Base-by-base conservation (phyloP, 192 early-diverging fungal species). In the Paraglomus brasilianum region DNA sequence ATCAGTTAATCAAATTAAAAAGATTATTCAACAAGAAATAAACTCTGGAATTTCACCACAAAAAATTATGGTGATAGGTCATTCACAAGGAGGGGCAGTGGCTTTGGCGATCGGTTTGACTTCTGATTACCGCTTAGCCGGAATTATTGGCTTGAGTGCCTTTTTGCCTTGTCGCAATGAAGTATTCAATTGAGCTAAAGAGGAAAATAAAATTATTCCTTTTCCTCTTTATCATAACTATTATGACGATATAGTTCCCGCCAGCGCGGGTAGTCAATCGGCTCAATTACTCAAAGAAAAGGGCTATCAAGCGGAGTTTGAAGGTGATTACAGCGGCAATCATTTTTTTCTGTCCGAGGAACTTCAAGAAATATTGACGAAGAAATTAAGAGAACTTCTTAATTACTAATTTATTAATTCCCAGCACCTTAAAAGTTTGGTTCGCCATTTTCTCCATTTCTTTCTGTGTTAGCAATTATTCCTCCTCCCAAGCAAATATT, bases 401-500 rank as follows among this genome's bases (percentile, higher is more conserved):
- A n/a, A 17, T 53, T 21, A 53, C n/a, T n/a, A n/a, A n/a, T n/a
- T n/a, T n/a, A n/a, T n/a, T n/a, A n/a, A n/a, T n/a, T 30, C 30
- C 30, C 30, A 30, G 30, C 30, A 3, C 30, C 30, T 30, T 30
- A 30, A 30, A 30, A 30, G 1, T 30, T 21, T 56, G 7, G 7
- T 4, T 56, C 19, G 30, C 53, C 14, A 56, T 56, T 10, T 9
- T 56, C 19, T 22, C 30, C 6, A n/a, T 22, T 9, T 56, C 19
- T 10, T 21, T 56, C 53, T 10, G 53, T 56, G 22, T n/a, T 24
- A 1, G 1, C 3, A 56, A 56, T 56, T 21, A 56, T 4, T 56
- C 53, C 53, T 56, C 53, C 53, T 9, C 53, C 53, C 4, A 56
- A 56, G 22, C 53, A 56, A 21, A 56, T 56, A 56, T 21, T 56